phyloP scores from a whole-genome alignment of 75 land plant genomes.

The Cupressus sempervirens region DNA sequence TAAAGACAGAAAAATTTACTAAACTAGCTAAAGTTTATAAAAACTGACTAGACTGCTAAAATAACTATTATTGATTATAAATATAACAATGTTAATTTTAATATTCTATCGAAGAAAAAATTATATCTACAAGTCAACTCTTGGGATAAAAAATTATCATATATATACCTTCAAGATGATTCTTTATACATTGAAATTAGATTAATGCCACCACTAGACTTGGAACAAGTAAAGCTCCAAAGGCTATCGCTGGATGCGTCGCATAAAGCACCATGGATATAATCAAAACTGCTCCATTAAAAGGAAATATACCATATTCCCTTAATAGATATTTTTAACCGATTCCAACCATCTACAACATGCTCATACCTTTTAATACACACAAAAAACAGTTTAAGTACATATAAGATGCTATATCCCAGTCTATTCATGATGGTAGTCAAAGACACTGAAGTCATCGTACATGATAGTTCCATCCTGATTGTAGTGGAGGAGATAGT shows the following conservation, averaged over 20 bases:
- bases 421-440: conserved; percentile 43
- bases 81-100: too few relatives aligned
- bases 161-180: neutral
- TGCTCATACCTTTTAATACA: neutral
- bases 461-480: conserved; percentile 53
- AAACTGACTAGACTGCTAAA: too few relatives aligned
- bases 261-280: neutral
- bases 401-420: neutral
- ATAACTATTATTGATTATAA: too few relatives aligned
- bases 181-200: neutral
- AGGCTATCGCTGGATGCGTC: neutral
- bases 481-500: conserved; percentile 68
- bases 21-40: too few relatives aligned
- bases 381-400: neutral
- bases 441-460: conserved; percentile 54
- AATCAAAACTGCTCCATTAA: neutral
- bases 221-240: neutral
- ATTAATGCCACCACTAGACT: neutral
- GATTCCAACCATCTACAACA: neutral
- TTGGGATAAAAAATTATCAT: neutral
- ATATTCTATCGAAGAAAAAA: too few relatives aligned
- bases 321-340: neutral
- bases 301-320: neutral
- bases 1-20: too few relatives aligned
- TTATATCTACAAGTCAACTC: too few relatives aligned